Percentiles rank a stretch among this genome's conserved stretches.
phyloP scores from a whole-genome alignment of 768 basidiomycete species.

The Tulasnella sp. region DNA sequence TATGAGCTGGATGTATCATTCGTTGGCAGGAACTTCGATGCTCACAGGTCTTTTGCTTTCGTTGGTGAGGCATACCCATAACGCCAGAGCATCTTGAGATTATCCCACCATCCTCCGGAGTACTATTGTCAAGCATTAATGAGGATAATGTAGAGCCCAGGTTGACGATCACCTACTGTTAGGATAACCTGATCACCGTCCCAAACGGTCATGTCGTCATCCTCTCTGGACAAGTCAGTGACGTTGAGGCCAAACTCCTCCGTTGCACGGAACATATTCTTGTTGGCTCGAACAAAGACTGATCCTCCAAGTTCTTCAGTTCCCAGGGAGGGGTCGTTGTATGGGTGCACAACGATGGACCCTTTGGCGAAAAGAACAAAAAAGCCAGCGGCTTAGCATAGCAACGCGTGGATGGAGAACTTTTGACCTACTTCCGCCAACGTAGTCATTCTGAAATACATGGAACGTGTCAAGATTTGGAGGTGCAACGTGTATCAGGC shows the following conservation, averaged over 20 bases:
- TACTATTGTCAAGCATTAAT: neutral
- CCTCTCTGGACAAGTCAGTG: slow-evolving; percentile 51
- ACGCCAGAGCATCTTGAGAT: slow-evolving; percentile 71
- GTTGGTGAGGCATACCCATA: slow-evolving; percentile 70
- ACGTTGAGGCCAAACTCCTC: slow-evolving; percentile 76
- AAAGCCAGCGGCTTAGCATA: neutral
- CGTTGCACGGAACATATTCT: slow-evolving; percentile 70
- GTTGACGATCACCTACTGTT: slow-evolving; percentile 52
- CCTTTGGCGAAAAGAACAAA: slow-evolving; percentile 50
- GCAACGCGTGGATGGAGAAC: neutral
- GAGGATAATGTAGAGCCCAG: slow-evolving; percentile 34
- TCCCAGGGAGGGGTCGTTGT: slow-evolving; percentile 55
- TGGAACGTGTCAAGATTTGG: neutral
- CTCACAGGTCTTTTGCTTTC: slow-evolving; percentile 51
- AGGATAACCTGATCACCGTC: slow-evolving; percentile 76
- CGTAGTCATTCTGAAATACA: slow-evolving; percentile 52
- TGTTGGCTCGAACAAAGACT: slow-evolving; percentile 82
- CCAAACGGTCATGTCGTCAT: slow-evolving; percentile 72
- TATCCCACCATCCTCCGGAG: slow-evolving; percentile 66
- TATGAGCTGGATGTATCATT: neutral
- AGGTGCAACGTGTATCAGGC: neutral
- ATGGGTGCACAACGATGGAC: slow-evolving; percentile 75
- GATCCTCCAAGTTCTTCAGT: slow-evolving; percentile 84
- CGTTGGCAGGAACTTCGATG: neutral
- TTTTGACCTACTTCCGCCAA: slow-evolving; percentile 78